Evolutionary conservation across 306 rosid species (phyloP).

Genomic region (Amphicarpaea edgeworthii): DNA sequence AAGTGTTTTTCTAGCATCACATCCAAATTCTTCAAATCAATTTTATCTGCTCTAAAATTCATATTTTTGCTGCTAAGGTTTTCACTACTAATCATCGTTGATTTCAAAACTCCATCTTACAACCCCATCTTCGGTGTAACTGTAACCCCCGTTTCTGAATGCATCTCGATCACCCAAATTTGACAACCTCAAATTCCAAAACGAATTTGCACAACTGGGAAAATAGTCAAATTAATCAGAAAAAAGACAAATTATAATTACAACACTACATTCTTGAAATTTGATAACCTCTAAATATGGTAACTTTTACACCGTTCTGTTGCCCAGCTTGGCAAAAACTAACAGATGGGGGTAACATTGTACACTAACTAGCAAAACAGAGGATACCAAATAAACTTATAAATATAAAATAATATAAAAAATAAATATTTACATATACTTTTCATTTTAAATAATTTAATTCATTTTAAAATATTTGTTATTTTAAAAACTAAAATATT

Average conservation of each 20-base stretch:
- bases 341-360: too few species aligned
- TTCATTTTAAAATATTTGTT: too few species aligned
- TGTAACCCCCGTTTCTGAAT: conserved; percentile 47
- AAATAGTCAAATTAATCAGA: neutral
- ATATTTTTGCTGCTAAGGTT: conserved; percentile 66
- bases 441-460: too few species aligned
- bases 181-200: conserved; percentile 45
- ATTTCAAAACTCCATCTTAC: conserved; percentile 38
- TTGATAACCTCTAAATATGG: too few species aligned
- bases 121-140: conserved; percentile 43
- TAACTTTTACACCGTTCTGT: too few species aligned
- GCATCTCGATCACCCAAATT: conserved; percentile 53
- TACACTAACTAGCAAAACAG: too few species aligned
- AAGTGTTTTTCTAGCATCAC: conserved; percentile 84
- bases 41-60: conserved; percentile 77
- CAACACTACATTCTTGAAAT: too few species aligned
- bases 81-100: conserved; percentile 55
- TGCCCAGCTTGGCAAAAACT: too few species aligned
- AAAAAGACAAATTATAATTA: neutral
- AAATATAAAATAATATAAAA: too few species aligned
- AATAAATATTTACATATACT: too few species aligned
- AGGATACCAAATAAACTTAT: too few species aligned
- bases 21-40: conserved; percentile 79
- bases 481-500: too few species aligned
- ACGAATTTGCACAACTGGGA: neutral